phyloP scores from a whole-genome alignment of 2,329 filamentous ascomycete genomes.

The Dactylonectria estremocensis region DNA sequence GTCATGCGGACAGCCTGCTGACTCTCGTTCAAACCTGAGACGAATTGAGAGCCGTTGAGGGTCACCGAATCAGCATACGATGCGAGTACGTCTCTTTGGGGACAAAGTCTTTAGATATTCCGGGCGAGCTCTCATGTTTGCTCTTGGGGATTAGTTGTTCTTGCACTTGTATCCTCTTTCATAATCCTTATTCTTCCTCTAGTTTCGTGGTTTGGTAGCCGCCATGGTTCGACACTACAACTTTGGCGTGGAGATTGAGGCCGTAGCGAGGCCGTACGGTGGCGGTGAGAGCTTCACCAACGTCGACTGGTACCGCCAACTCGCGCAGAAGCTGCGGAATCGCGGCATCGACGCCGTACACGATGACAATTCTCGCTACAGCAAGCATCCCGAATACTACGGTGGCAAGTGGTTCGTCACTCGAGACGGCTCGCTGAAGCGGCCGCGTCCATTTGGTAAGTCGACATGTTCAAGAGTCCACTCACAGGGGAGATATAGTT shows the following conservation, averaged over 20 bases:
- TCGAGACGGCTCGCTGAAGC: constrained; percentile 57
- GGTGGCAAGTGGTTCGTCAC: constrained; percentile 61
- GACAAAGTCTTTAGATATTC: constrained; percentile 7
- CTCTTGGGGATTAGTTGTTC: not conserved
- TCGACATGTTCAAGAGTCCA: constrained; percentile 10
- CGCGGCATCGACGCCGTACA: constrained; percentile 56
- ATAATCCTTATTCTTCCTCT: not conserved
- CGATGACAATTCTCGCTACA: constrained; percentile 57
- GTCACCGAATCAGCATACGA: not conserved
- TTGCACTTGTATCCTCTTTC: not conserved
- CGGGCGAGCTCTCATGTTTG: not conserved
- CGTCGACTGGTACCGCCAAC: constrained; percentile 58
- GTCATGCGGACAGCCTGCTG: constrained; percentile 19
- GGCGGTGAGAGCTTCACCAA: constrained; percentile 55
- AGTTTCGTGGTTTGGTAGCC: not conserved
- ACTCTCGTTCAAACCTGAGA: not conserved
- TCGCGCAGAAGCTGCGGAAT: constrained; percentile 57
- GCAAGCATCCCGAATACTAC: constrained; percentile 60
- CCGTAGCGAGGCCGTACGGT: constrained; percentile 56
- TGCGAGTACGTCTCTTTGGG: constrained; percentile 18
- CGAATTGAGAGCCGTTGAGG: constrained; percentile 14
- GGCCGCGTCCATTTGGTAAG: constrained; percentile 55
- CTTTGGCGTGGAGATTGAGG: constrained; percentile 59
- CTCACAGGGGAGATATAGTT: not conserved
- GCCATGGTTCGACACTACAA: constrained; percentile 56